Evolutionary conservation across 2,329 filamentous ascomycete species (phyloP).

Genomic region (Paecilomyces sp.): DNA sequence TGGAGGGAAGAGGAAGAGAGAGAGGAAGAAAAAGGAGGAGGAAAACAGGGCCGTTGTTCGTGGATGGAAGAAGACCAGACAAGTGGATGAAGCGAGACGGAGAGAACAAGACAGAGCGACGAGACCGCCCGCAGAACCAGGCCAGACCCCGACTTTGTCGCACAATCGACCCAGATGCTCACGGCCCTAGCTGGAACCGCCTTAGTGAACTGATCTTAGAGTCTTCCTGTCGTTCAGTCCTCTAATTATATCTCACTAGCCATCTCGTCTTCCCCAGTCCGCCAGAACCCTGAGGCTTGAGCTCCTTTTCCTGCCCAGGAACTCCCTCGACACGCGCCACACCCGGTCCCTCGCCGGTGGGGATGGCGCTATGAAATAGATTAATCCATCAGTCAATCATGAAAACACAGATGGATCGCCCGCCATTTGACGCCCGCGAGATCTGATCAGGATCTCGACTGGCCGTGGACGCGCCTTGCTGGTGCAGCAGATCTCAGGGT

Average conservation of each 20-base stretch:
- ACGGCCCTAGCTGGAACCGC: not conserved
- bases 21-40: conserved; percentile 1
- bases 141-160: not conserved
- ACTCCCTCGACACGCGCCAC: not conserved
- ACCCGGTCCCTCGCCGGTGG: conserved; percentile 7
- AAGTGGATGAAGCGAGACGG: conserved; percentile 3
- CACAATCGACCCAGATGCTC: not conserved
- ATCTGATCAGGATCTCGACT: not conserved
- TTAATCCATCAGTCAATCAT: conserved; percentile 1
- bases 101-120: not conserved
- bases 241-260: not conserved
- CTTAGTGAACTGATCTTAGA: not conserved
- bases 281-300: not conserved
- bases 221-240: not conserved
- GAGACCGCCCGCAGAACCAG: not conserved
- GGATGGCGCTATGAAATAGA: conserved; percentile 14
- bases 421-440: not conserved
- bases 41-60: not conserved
- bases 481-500: not conserved
- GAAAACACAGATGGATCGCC: conserved; percentile 9
- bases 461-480: not conserved
- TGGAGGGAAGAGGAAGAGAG: conserved; percentile 7
- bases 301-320: not conserved
- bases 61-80: conserved; percentile 2
- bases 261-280: not conserved